phyloP scores from a whole-genome alignment of 371 early-diverging fungal species.

The Nematocida ausubeli region DNA sequence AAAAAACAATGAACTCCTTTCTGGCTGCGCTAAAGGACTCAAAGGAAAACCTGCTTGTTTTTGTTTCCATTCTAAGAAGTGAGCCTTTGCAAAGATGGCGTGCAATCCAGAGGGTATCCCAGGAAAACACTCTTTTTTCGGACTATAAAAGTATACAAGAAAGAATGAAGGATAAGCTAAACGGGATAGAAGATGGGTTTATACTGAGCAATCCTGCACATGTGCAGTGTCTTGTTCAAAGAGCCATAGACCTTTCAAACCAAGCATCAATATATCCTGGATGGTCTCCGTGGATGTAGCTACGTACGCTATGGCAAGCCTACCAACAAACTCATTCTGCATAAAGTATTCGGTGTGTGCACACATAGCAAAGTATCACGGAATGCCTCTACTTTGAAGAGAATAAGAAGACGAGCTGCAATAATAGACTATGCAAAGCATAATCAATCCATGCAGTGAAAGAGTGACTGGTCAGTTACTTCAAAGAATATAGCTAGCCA shows the following conservation, averaged over 20 bases:
- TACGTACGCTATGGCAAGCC: too few relatives aligned
- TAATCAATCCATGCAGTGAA: too few relatives aligned
- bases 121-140: constrained; percentile 11
- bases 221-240: constrained; percentile 41
- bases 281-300: constrained; percentile 55
- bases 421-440: too few relatives aligned
- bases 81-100: constrained; percentile 49
- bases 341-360: too few relatives aligned
- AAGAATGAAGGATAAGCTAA: constrained; percentile 42
- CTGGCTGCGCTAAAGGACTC: constrained; percentile 18
- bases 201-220: constrained; percentile 44
- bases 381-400: too few relatives aligned
- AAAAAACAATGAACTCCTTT: constrained; percentile 18
- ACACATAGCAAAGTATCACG: too few relatives aligned
- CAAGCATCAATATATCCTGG: constrained; percentile 50
- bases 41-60: constrained; percentile 44
- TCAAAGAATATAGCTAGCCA: too few relatives aligned
- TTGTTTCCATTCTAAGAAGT: constrained; percentile 27
- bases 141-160: constrained; percentile 38
- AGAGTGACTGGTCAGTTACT: too few relatives aligned
- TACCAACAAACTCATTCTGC: too few relatives aligned
- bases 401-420: too few relatives aligned
- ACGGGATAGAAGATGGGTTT: constrained; percentile 51
- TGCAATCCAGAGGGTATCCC: constrained; percentile 10
- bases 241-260: constrained; percentile 35